Conservation (phyloP, 2,329 filamentous ascomycete species). For the Calonectria multiphialidica region DNA sequence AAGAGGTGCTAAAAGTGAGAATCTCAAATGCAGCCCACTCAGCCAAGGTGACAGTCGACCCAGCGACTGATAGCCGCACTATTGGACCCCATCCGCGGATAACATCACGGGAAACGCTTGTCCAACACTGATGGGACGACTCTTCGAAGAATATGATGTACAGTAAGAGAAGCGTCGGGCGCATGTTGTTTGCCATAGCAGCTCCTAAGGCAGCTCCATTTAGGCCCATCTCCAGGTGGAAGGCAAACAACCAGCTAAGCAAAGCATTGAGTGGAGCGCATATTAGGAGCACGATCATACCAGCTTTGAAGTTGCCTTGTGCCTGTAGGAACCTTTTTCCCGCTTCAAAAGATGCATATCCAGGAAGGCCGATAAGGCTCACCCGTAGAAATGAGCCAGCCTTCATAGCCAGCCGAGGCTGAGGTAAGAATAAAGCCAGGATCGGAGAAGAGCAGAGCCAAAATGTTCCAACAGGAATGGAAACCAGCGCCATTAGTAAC, state of each 20-base stretch:
- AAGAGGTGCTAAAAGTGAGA: slow-evolving; percentile 58
- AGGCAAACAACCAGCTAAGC: slow-evolving; percentile 62
- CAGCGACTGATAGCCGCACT: slow-evolving; percentile 53
- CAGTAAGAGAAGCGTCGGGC: slow-evolving; percentile 59
- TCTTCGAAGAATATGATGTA: slow-evolving; percentile 59
- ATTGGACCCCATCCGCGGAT: slow-evolving; percentile 55
- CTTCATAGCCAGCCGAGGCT: slow-evolving; percentile 59
- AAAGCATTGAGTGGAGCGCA: slow-evolving; percentile 61
- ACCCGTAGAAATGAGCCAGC: slow-evolving; percentile 63
- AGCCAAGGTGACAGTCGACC: slow-evolving; percentile 53
- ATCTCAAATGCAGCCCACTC: slow-evolving; percentile 59
- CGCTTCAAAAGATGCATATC: slow-evolving; percentile 66
- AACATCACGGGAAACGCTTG: slow-evolving; percentile 52
- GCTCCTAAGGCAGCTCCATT: slow-evolving; percentile 63
- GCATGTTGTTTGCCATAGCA: slow-evolving; percentile 61
- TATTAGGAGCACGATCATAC: slow-evolving; percentile 59
- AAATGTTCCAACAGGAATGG: slow-evolving; percentile 60
- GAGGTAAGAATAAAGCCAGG: slow-evolving; percentile 58
- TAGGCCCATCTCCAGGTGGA: slow-evolving; percentile 57
- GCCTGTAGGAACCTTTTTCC: slow-evolving; percentile 67
- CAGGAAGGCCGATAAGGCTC: slow-evolving; percentile 62
- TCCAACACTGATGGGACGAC: slow-evolving; percentile 47
- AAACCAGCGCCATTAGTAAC: slow-evolving; percentile 59
- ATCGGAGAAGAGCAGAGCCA: slow-evolving; percentile 63
- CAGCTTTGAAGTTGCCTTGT: slow-evolving; percentile 65